Evolutionary conservation across 176 grass and related monocot genomes (phyloP), one percentile per base, ranked within the genome.

Genomic region (Lolium perenne): DNA sequence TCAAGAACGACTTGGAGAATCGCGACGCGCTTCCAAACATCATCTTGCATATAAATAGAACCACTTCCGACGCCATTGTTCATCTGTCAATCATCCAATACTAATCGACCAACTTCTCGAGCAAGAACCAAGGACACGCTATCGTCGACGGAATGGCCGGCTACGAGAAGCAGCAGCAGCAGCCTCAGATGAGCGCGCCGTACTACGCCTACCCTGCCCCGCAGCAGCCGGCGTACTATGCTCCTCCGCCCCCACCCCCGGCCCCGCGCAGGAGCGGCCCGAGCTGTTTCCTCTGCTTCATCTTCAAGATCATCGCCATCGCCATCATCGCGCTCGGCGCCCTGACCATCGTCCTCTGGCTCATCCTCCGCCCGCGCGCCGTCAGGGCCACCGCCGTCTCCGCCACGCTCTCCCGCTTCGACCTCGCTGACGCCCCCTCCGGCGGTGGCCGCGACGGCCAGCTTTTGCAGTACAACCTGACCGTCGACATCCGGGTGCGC

Each of bases 141-240:
- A 15, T 54, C 51, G 51, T 15, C 51, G 15, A 54, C 14, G 8
- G 10, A 59, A 87, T 87, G 85, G 82, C 89, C 1, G 54, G 50
- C 51, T 90, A 90, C 78, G 78, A 81, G 71, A 90, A 35, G 32
- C 32, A 90, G 88, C 80, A 87, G 70, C 82, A 88, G 76, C 32
- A 74, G 8, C 88, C 62, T 7, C 82, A 71, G 2, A 62, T 85
- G 45, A 88, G 86, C 81, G 72, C 77, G 48, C 63, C 63, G 1
- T 92, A 93, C 83, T 96, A 93, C 65, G 91, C 91, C 43, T 85
- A 82, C 11, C 20, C 89, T 15, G 67, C 86, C 3, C 89, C 89
- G 41, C 94, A 9, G 29, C 85, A 75, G 54, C 69, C 76, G 15
- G 58, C 40, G 25, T 92, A 87, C 91, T 84, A 85, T 57, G 78